A percentile compares a stretch with the other conserved stretches of the same genome.
phyloP scores from a whole-genome alignment of 139 green algal species.

The Gonium pectorale region DNA sequence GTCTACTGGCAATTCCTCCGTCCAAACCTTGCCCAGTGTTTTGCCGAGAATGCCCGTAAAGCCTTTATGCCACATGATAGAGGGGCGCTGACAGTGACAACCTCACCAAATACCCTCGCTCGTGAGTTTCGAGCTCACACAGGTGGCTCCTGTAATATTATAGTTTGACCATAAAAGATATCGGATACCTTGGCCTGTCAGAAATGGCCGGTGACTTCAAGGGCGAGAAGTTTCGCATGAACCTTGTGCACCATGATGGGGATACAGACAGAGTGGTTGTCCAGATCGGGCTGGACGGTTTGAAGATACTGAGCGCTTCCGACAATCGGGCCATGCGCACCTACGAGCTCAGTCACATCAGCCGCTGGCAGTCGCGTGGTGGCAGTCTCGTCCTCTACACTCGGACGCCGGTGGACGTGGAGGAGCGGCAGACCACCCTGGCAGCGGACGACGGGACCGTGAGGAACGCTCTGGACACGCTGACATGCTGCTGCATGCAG shows the following conservation, averaged over 20 bases:
- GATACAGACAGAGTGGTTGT: constrained; percentile 64
- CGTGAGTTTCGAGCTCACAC: too few species aligned
- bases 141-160: too few species aligned
- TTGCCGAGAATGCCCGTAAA: too few species aligned
- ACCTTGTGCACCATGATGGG: constrained; percentile 50
- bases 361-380: constrained; percentile 63
- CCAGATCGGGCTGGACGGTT: constrained; percentile 85
- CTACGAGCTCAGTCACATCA: constrained; percentile 89
- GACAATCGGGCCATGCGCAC: constrained; percentile 67
- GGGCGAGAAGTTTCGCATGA: constrained; percentile 58
- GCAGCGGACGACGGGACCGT: constrained; percentile 75
- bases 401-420: constrained; percentile 82
- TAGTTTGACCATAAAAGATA: too few species aligned
- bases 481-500: constrained; percentile 93
- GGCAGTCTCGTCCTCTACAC: constrained; percentile 84
- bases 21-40: too few species aligned
- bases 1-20: too few species aligned
- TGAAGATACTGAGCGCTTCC: constrained; percentile 73
- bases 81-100: too few species aligned
- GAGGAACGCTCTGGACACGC: constrained; percentile 81
- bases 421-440: constrained; percentile 84
- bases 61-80: too few species aligned
- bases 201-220: constrained; percentile 46
- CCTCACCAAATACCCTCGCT: too few species aligned
- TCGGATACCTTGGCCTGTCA: too few species aligned